Conservation (phyloP, 345 rosid species). For the Brassica juncea region DNA sequence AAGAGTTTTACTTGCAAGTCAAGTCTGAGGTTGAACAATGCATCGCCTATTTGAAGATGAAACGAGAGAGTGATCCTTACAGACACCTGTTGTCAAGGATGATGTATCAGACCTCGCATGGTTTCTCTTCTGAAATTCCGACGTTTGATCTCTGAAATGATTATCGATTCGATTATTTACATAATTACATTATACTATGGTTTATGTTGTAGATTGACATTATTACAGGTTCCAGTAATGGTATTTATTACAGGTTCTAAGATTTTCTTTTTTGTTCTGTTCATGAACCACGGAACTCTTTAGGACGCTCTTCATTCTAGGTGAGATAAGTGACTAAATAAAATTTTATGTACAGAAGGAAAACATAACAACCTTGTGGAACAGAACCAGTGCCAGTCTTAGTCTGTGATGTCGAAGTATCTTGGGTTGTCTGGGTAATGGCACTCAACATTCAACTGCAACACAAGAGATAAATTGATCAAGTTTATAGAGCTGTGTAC, state of each 20-base stretch:
- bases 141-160: slow-evolving; percentile 55
- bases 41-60: slow-evolving; percentile 57
- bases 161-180: neutral
- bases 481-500: neutral
- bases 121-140: slow-evolving; percentile 54
- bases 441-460: slow-evolving; percentile 81
- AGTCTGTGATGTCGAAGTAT: slow-evolving; percentile 70
- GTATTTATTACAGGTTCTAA: too few species aligned
- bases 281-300: neutral
- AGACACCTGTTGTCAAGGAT: slow-evolving; percentile 59
- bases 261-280: too few species aligned
- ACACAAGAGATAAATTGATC: neutral
- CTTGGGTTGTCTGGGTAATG: slow-evolving; percentile 87
- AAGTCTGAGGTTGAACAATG: slow-evolving; percentile 39
- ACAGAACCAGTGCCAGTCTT: slow-evolving; percentile 29
- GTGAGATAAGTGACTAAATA: too few species aligned
- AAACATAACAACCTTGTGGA: neutral
- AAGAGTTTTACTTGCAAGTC: neutral
- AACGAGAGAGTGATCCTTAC: slow-evolving; percentile 68
- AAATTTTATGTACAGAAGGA: too few species aligned
- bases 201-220: neutral
- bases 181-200: neutral
- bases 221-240: neutral
- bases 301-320: neutral
- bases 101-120: slow-evolving; percentile 52